Conservation (phyloP, 768 basidiomycete species). For the Lentinula edodes region DNA sequence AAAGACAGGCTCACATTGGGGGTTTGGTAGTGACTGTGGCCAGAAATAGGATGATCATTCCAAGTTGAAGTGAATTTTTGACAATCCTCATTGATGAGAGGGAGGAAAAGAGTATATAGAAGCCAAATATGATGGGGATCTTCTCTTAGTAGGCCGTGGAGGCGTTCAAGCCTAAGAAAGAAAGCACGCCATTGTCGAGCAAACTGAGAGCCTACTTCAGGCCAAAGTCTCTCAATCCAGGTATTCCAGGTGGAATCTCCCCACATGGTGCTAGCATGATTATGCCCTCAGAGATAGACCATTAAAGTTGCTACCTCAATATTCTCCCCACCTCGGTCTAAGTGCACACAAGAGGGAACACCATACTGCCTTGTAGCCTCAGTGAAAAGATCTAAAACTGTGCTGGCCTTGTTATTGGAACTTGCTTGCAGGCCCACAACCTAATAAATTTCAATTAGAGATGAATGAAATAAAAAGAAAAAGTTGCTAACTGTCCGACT, state of each 20-base stretch:
- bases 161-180: constrained; percentile 27
- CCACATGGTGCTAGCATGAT: constrained; percentile 27
- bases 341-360: too few species aligned
- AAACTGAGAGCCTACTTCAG: constrained; percentile 36
- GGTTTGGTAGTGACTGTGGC: constrained; percentile 14
- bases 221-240: constrained; percentile 38
- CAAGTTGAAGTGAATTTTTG: constrained; percentile 25
- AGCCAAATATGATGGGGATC: constrained; percentile 40
- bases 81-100: constrained; percentile 30
- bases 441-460: too few species aligned
- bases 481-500: too few species aligned
- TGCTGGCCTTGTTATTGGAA: too few species aligned
- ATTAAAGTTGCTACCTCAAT: constrained; percentile 24
- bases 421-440: too few species aligned
- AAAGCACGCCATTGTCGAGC: constrained; percentile 33
- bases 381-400: too few species aligned
- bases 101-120: constrained; percentile 34
- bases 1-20: constrained; percentile 11
- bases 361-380: too few species aligned
- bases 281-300: constrained; percentile 23
- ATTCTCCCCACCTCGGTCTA: constrained; percentile 30
- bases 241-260: constrained; percentile 32
- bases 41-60: constrained; percentile 33
- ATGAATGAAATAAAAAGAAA: too few species aligned
- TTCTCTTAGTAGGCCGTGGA: constrained; percentile 24